Evolutionary conservation across 2,329 filamentous ascomycete genomes (phyloP), one percentile per base, ranked within the genome.

Genomic region (Penicillium sp.): DNA sequence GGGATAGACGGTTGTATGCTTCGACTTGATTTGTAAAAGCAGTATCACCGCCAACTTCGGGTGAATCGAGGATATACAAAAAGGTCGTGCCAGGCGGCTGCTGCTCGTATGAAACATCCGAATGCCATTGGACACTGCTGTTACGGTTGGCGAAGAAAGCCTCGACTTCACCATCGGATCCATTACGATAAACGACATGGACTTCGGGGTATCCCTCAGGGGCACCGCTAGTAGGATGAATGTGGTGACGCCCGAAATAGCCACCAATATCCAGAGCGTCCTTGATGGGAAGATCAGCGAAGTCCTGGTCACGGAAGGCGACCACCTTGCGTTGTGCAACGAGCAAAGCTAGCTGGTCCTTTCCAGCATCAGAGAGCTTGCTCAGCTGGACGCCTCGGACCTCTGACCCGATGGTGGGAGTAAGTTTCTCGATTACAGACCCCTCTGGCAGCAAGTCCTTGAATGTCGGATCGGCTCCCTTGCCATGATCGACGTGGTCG

Each of bases 261-360:
- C 62, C 58, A 8, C 63, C 66, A 26, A 67, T 62, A 6, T 56
- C 59, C 30, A 65, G 64, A 43, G 62, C 60, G 20, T 56, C 50
- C 12, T 56, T 20, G 24, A 59, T 52, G 0, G 58, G 55, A 40
- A 66, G 57, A 46, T 66, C 63, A 16, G 60, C 60, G 43, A 61
- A 54, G 18, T 63, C 60, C 35, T 62, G 61, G 12, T 61, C 57
- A 3, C 57, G 52, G 26, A 63, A 63, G 3, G 61, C 60, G 18
- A 64, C 61, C 9, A 61, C 58, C 33, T 60, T 61, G 3, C 62
- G 55, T 28, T 65, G 53, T 2, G 68, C 57, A 28, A 81, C 76
- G 20, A 81, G 64, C 9, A 78, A 68, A 1, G 78, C 78, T 12
- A 81, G 72, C 48, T 80, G 77, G 53, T 80, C 77, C 67, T 79